Evolutionary conservation across 2,329 filamentous ascomycete genomes (phyloP).

Genomic region (Fusarium oxysporum): DNA sequence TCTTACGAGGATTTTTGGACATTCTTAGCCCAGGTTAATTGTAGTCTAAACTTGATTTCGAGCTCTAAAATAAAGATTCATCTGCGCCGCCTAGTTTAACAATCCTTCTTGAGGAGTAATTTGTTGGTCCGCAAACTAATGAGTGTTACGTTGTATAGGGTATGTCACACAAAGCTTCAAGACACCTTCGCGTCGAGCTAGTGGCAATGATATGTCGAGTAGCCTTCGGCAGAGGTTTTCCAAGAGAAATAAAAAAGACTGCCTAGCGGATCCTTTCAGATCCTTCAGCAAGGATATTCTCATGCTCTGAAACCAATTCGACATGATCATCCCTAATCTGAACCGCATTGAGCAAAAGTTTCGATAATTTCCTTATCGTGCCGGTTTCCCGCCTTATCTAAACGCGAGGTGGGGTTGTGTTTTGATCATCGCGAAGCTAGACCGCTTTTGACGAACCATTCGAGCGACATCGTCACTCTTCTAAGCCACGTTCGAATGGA

Average conservation of each 20-base stretch:
- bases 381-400: conserved; percentile 13
- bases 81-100: accelerated
- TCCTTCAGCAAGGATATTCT: not conserved
- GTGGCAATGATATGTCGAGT: not conserved
- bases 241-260: not conserved
- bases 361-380: not conserved
- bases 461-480: conserved; percentile 2
- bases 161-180: not conserved
- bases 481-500: conserved; percentile 14
- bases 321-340: not conserved
- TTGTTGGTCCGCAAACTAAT: not conserved
- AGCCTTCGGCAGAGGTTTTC: not conserved
- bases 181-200: not conserved
- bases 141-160: not conserved
- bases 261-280: not conserved
- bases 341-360: not conserved
- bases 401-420: not conserved
- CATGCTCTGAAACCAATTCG: not conserved
- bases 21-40: accelerated
- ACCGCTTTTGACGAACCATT: not conserved
- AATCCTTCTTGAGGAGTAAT: not conserved
- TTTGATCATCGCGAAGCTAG: not conserved
- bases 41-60: not conserved
- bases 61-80: not conserved
- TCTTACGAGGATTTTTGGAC: accelerated